phyloP scores from a whole-genome alignment of 495 filamentous ascomycete species.

The Parmelia sp. region DNA sequence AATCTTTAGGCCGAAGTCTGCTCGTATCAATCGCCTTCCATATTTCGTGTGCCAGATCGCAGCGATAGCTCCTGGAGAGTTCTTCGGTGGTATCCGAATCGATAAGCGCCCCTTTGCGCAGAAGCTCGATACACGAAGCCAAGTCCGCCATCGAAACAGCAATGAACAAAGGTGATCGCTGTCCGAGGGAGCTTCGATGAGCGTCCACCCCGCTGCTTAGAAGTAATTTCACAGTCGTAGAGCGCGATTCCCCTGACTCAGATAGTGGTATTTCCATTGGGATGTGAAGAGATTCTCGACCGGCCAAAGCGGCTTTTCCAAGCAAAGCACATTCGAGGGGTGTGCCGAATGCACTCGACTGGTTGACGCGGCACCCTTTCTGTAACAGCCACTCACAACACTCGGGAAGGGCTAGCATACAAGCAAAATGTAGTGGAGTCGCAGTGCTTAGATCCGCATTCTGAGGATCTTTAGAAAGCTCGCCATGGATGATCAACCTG shows the following conservation, averaged over 20 bases:
- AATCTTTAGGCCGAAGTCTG: neutral
- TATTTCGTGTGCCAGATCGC: neutral
- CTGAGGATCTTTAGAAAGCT: neutral
- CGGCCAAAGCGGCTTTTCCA: neutral
- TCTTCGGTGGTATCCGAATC: too few species aligned
- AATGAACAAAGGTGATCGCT: neutral
- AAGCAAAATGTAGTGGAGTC: slow-evolving; percentile 26
- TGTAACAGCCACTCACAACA: slow-evolving; percentile 20
- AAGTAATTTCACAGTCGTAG: neutral
- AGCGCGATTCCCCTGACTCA: neutral
- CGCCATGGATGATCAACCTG: too few species aligned
- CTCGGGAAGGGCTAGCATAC: slow-evolving; percentile 9
- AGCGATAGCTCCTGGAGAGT: neutral
- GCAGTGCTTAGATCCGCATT: neutral
- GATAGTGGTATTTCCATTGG: too few species aligned
- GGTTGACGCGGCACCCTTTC: slow-evolving; percentile 16
- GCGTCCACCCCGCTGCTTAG: neutral
- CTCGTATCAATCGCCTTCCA: neutral
- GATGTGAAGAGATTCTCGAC: too few species aligned
- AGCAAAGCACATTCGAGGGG: slow-evolving; percentile 25
- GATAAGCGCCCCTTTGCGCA: slow-evolving; percentile 3
- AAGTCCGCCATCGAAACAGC: neutral
- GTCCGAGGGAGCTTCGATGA: neutral
- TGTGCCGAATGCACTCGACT: slow-evolving; percentile 20
- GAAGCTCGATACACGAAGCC: neutral